Conservation (phyloP, 1,284 basidiomycete genomes). For the Cutaneotrichosporon cavernicola region DNA sequence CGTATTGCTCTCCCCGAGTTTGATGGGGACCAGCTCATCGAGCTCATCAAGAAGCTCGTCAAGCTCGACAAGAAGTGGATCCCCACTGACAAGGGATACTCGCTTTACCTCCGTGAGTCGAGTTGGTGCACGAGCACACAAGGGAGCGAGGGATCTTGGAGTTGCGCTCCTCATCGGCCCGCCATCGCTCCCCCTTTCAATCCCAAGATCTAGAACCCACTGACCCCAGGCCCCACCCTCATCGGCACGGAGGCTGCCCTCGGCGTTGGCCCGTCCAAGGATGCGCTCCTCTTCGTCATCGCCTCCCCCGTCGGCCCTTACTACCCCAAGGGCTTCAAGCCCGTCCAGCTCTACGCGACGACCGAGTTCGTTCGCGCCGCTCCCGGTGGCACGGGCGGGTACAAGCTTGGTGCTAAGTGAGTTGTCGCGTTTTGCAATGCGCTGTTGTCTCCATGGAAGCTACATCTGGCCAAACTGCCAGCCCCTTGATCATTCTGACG, state of each 20-base stretch:
- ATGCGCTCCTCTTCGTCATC: conserved; percentile 93
- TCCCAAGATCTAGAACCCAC: neutral
- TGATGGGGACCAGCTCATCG: conserved; percentile 72
- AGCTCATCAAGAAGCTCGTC: conserved; percentile 87
- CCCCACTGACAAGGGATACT: conserved; percentile 82
- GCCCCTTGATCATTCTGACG: neutral
- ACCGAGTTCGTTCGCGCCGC: conserved; percentile 86
- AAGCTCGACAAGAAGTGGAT: conserved; percentile 89
- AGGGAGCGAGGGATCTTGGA: neutral
- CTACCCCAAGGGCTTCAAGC: conserved; percentile 93
- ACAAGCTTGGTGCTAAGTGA: conserved; percentile 81
- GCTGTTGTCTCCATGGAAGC: neutral
- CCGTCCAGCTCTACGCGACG: conserved; percentile 86
- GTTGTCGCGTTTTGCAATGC: no score
- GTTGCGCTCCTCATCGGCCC: neutral
- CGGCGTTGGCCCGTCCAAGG: conserved; percentile 80
- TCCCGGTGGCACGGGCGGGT: conserved; percentile 89
- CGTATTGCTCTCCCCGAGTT: conserved; percentile 62
- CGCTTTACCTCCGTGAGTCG: conserved; percentile 74
- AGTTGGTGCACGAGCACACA: neutral
- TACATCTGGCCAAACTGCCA: no score
- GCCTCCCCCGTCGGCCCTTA: conserved; percentile 92
- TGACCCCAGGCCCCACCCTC: conserved; percentile 54
- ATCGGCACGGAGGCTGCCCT: conserved; percentile 89
- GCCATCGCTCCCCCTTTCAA: neutral